These are phyloP conservation scores for Aspergillus tubingensis DNA, from an alignment of 2,329 filamentous ascomycete species.

Conservation along the genomic window DNA sequence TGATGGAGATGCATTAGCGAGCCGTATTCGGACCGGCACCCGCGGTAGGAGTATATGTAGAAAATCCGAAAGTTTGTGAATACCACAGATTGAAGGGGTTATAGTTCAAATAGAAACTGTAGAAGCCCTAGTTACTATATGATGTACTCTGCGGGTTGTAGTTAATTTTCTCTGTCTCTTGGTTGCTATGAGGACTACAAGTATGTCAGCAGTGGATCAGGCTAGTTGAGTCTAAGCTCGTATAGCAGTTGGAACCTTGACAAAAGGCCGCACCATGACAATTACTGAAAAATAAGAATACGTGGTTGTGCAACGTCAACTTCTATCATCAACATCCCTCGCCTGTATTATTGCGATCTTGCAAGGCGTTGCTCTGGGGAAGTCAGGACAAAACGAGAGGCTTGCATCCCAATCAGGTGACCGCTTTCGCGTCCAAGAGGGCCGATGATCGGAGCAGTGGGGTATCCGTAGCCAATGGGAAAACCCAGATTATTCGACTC, in stretches of 20 bases:
- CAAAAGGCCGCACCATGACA: not conserved
- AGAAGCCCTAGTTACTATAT: not conserved
- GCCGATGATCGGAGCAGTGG: slow-evolving; percentile 36
- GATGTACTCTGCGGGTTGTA: not conserved
- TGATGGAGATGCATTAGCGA: not conserved
- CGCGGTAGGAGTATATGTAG: not conserved
- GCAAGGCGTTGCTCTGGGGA: not conserved
- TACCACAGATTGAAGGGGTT: not conserved
- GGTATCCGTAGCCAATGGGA: slow-evolving; percentile 27
- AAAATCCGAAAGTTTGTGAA: not conserved
- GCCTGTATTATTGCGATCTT: not conserved
- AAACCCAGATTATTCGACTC: slow-evolving; percentile 28
- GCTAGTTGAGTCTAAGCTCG: not conserved
- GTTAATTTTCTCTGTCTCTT: not conserved
- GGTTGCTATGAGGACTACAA: not conserved
- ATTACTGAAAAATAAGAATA: not conserved
- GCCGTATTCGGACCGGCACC: not conserved
- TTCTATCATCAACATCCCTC: not conserved
- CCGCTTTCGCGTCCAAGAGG: not conserved
- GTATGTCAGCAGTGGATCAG: not conserved
- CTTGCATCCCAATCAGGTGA: slow-evolving; percentile 20
- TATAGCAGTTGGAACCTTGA: not conserved
- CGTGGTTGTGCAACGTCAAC: not conserved
- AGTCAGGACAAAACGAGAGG: not conserved
- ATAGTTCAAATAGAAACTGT: not conserved